A percentile compares a stretch with the other conserved stretches of the same genome.
Conservation (phyloP, 2,329 filamentous ascomycete genomes). For the Colletotrichum sp. region DNA sequence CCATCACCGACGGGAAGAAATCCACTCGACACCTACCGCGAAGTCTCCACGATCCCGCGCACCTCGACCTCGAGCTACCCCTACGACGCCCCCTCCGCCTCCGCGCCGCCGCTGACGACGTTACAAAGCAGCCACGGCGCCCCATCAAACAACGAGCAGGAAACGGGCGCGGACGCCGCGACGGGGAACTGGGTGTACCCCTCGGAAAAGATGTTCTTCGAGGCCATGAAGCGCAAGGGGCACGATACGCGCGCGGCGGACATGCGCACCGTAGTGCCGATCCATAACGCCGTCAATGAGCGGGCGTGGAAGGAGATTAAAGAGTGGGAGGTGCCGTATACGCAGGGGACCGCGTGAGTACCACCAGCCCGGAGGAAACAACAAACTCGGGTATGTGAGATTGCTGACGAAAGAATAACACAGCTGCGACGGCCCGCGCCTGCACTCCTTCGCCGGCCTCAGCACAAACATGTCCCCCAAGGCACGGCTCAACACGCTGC, state of each 20-base stretch:
- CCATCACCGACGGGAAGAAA: slow-evolving; percentile 5
- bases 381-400: too few species aligned
- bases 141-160: slow-evolving; percentile 75
- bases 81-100: slow-evolving; percentile 27
- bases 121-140: background rate
- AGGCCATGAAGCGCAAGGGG: slow-evolving; percentile 92
- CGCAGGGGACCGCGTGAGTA: slow-evolving; percentile 59
- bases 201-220: slow-evolving; percentile 96
- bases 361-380: too few species aligned
- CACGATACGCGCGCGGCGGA: slow-evolving; percentile 73
- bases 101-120: background rate
- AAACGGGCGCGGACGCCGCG: slow-evolving; percentile 71
- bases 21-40: slow-evolving; percentile 68
- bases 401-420: background rate
- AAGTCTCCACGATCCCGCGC: slow-evolving; percentile 81
- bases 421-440: slow-evolving; percentile 74
- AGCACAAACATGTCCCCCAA: slow-evolving; percentile 76
- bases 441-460: slow-evolving; percentile 84
- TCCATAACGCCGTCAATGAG: slow-evolving; percentile 99
- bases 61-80: slow-evolving; percentile 43
- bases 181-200: slow-evolving; percentile 97
- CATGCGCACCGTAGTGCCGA: slow-evolving; percentile 92
- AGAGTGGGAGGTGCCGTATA: slow-evolving; percentile 80
- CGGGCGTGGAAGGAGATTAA: slow-evolving; percentile 92
- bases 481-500: slow-evolving; percentile 79